phyloP scores from a whole-genome alignment of 306 rosid genomes.

The Cicer cuneatum region DNA sequence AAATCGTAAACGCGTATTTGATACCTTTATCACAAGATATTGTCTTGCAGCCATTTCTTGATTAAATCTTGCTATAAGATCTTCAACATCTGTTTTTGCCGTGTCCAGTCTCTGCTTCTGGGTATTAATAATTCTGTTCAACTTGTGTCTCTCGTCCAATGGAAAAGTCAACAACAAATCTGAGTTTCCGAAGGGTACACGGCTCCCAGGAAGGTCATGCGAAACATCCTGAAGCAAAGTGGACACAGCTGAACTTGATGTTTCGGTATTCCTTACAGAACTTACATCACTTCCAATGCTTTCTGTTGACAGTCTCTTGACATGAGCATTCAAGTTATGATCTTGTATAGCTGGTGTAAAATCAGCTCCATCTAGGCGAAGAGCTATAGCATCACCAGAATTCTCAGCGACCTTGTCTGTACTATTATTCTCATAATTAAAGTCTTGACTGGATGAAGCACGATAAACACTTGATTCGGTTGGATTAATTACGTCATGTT shows the following conservation, averaged over 20 bases:
- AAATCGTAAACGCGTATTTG: conserved; percentile 1
- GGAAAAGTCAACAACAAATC: conserved; percentile 61
- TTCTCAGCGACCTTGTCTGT: conserved; percentile 40
- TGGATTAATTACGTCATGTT: conserved; percentile 48
- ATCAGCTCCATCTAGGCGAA: conserved; percentile 71
- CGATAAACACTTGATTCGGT: conserved; percentile 40
- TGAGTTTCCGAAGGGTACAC: conserved; percentile 50
- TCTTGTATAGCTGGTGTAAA: conserved; percentile 51
- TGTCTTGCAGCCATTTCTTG: conserved; percentile 86
- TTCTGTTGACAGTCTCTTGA: conserved; percentile 56
- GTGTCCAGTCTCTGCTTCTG: conserved; percentile 69
- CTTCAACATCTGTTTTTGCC: conserved; percentile 75
- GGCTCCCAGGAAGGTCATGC: conserved; percentile 47
- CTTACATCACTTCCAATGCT: conserved; percentile 61
- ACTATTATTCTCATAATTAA: conserved; percentile 41
- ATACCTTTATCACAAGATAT: conserved; percentile 81
- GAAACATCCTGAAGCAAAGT: conserved; percentile 48
- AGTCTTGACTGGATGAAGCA: conserved; percentile 50
- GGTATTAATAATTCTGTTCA: conserved; percentile 70
- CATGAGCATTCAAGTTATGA: conserved; percentile 51
- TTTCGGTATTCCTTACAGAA: conserved; percentile 50
- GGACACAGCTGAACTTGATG: conserved; percentile 45
- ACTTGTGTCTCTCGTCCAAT: conserved; percentile 58
- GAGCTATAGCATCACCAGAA: conserved; percentile 46
- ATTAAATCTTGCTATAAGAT: conserved; percentile 82